Conservation (phyloP, 2,329 filamentous ascomycete genomes). For the Colletotrichum noveboracense region DNA sequence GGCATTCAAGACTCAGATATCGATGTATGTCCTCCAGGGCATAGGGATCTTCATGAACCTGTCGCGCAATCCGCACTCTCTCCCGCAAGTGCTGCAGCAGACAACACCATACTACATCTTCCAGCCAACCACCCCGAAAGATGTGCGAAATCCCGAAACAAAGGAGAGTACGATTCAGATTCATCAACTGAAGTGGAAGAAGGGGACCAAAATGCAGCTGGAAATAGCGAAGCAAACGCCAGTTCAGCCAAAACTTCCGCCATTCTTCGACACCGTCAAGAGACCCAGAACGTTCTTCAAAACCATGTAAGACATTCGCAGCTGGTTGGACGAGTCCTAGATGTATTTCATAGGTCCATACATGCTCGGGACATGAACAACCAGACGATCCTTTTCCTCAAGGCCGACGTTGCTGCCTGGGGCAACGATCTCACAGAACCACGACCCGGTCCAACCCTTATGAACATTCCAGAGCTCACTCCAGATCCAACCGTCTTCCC, state of each 20-base stretch:
- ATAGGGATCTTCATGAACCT: slow-evolving; percentile 29
- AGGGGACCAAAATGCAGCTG: neutral
- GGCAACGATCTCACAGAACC: slow-evolving; percentile 5
- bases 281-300: slow-evolving; percentile 5
- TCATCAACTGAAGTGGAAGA: neutral
- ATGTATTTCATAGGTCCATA: slow-evolving; percentile 17
- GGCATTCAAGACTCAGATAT: slow-evolving; percentile 40
- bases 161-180: neutral
- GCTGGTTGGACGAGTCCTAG: slow-evolving; percentile 3
- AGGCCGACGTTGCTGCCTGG: slow-evolving; percentile 12
- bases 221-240: neutral
- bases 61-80: neutral
- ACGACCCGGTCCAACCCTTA: neutral
- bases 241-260: neutral
- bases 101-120: slow-evolving; percentile 1
- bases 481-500: slow-evolving; percentile 11
- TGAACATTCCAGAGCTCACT: neutral
- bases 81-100: neutral
- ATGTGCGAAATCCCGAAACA: neutral
- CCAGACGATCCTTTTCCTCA: slow-evolving; percentile 6
- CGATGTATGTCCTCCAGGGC: slow-evolving; percentile 39
- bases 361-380: slow-evolving; percentile 1
- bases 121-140: slow-evolving; percentile 9
- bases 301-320: slow-evolving; percentile 5
- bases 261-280: neutral